phyloP scores from a whole-genome alignment of 108 stramenopile genomes.

The Ochromonas danica region DNA sequence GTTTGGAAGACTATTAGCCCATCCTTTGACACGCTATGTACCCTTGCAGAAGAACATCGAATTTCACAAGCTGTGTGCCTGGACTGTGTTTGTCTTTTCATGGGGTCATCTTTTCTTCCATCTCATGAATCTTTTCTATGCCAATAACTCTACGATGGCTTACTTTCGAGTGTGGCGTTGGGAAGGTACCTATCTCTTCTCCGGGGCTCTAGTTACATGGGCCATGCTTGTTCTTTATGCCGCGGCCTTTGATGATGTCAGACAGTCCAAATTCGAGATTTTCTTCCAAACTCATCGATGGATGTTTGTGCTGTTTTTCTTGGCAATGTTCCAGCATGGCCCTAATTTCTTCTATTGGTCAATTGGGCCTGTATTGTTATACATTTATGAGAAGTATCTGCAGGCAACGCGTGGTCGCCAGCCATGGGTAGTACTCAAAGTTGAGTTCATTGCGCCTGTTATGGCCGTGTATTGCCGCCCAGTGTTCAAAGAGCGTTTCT shows the following conservation, averaged over 20 bases:
- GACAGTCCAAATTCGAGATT: slow-evolving; percentile 43
- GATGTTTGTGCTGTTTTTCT: slow-evolving; percentile 43
- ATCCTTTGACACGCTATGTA: slow-evolving; percentile 39
- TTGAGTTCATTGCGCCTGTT: slow-evolving; percentile 48
- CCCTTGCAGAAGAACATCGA: slow-evolving; percentile 51
- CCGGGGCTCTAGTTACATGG: slow-evolving; percentile 42
- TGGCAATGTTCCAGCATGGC: slow-evolving; percentile 46
- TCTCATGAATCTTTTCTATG: slow-evolving; percentile 37
- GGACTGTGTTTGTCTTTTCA: slow-evolving; percentile 36
- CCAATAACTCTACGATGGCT: slow-evolving; percentile 7
- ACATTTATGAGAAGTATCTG: slow-evolving; percentile 40
- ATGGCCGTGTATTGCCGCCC: slow-evolving; percentile 50
- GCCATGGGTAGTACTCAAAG: slow-evolving; percentile 35
- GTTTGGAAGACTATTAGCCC: slow-evolving; percentile 35
- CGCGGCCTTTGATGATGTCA: slow-evolving; percentile 41
- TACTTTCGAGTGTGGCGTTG: slow-evolving; percentile 39
- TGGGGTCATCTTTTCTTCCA: slow-evolving; percentile 45
- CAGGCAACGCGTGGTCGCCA: slow-evolving; percentile 35
- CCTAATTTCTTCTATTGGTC: slow-evolving; percentile 44
- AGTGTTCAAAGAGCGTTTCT: slow-evolving; percentile 42
- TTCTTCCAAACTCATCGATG: slow-evolving; percentile 49
- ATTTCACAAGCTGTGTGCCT: slow-evolving; percentile 53
- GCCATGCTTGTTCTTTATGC: slow-evolving; percentile 49
- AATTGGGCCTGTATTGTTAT: slow-evolving; percentile 39
- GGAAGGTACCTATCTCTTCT: slow-evolving; percentile 40